A percentile compares a stretch with the other conserved stretches of the same genome.
Conservation (phyloP, 2,329 filamentous ascomycete species). For the Aspergillus viridinutans region DNA sequence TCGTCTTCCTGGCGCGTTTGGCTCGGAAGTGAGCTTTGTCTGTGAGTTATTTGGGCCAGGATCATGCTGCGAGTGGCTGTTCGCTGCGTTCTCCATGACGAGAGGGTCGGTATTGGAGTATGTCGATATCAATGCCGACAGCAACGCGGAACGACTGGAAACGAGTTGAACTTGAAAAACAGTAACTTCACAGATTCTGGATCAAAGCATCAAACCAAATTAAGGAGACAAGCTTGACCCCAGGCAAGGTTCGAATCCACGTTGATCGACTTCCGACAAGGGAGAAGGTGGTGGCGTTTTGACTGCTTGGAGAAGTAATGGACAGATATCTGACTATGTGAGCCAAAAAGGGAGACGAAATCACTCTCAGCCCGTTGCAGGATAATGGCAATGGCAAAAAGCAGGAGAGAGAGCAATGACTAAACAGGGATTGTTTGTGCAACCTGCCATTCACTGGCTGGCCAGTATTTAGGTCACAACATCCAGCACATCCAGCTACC, state of each 20-base stretch:
- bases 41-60: not conserved
- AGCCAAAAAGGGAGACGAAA: not conserved
- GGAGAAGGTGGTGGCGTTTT: not conserved
- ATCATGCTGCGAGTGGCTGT: not conserved
- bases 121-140: not conserved
- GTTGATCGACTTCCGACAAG: not conserved
- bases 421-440: not conserved
- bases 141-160: not conserved
- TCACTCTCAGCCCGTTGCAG: no score
- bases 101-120: not conserved
- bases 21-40: conserved; percentile 3
- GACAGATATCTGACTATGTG: not conserved
- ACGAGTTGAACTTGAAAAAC: not conserved
- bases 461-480: not conserved
- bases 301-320: not conserved
- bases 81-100: not conserved
- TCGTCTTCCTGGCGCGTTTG: not conserved
- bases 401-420: not conserved
- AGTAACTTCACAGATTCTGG: not conserved
- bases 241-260: not conserved
- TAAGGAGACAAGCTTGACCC: not conserved
- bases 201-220: not conserved
- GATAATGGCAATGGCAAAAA: not conserved
- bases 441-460: not conserved
- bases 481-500: not conserved